These are phyloP conservation scores for Diaporthe citri DNA, from an alignment of 2,329 filamentous ascomycete genomes.

Conservation along the genomic window DNA sequence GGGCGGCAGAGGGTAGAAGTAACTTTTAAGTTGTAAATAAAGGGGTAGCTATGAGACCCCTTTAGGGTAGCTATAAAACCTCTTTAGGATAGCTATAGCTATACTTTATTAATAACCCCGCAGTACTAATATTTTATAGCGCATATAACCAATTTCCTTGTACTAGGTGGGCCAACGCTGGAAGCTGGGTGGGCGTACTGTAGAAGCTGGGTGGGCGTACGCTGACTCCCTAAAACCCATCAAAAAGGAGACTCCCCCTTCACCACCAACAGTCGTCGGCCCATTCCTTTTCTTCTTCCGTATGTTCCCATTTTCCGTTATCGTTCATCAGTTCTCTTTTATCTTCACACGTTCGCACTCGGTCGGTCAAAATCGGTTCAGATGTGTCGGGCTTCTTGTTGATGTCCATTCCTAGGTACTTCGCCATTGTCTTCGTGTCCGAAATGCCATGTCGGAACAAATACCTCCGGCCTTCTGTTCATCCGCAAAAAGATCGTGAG, in stretches of 20 bases:
- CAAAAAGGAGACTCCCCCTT: neutral
- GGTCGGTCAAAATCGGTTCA: neutral
- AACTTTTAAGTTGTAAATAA: no score
- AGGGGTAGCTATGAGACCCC: no score
- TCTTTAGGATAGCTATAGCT: no score
- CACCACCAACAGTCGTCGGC: neutral
- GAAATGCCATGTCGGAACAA: neutral
- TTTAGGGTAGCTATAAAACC: no score
- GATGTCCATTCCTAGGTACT: neutral
- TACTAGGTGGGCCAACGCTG: no score
- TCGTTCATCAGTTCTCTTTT: neutral
- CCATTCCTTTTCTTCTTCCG: neutral
- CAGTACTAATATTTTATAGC: no score
- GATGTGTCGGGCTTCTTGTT: neutral
- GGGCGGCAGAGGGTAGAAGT: no score
- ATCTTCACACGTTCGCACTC: neutral
- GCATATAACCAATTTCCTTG: no score
- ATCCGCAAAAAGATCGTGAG: neutral
- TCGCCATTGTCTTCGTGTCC: neutral
- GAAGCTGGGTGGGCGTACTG: no score
- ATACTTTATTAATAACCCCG: no score
- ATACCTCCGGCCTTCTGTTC: neutral
- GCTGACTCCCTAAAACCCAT: no score
- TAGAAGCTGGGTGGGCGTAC: no score
- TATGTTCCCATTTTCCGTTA: neutral